A percentile compares a stretch with the other conserved stretches of the same genome.
These are phyloP conservation scores for Taiozyma onychis DNA, from an alignment of 1,139 yeast genomes.

Conservation along the genomic window DNA sequence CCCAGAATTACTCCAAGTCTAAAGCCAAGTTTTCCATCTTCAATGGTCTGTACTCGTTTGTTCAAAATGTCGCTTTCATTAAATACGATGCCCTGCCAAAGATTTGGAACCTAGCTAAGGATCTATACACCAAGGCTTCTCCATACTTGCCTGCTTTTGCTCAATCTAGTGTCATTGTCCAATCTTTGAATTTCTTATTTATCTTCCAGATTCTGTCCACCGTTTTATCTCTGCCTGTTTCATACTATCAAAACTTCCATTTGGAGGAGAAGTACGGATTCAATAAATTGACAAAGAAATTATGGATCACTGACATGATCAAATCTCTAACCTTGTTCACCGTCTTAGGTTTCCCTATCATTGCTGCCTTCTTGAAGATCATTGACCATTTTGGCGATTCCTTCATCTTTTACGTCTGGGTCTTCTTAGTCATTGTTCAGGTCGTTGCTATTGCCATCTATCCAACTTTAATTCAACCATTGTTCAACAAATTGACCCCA, in stretches of 20 bases:
- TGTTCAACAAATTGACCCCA: conserved; percentile 87
- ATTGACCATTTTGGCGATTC: conserved; percentile 73
- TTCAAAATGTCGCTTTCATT: conserved; percentile 53
- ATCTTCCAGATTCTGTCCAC: conserved; percentile 44
- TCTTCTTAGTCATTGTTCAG: conserved; percentile 65
- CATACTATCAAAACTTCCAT: conserved; percentile 76
- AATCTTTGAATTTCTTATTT: conserved; percentile 60
- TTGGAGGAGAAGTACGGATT: conserved; percentile 91
- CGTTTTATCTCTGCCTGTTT: conserved; percentile 55
- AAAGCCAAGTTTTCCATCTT: conserved; percentile 68
- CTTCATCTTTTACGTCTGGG: conserved; percentile 75
- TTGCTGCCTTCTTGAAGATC: conserved; percentile 74
- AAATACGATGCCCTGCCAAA: conserved; percentile 62
- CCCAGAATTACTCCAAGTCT: conserved; percentile 79
- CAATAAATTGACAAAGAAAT: conserved; percentile 68
- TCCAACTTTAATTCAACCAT: conserved; percentile 85
- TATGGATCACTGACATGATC: conserved; percentile 69
- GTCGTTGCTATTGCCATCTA: conserved; percentile 64
- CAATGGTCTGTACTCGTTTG: conserved; percentile 43
- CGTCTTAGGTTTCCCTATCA: conserved; percentile 64
- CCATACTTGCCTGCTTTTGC: conserved; percentile 30
- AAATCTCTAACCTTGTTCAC: conserved; percentile 52
- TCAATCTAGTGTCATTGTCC: conserved; percentile 52
- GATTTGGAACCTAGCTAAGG: conserved; percentile 56
- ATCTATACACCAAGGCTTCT: conserved; percentile 24